These are phyloP conservation scores for Jatropha podagrica DNA, from an alignment of 441 rosid genomes.

Conservation along the genomic window DNA sequence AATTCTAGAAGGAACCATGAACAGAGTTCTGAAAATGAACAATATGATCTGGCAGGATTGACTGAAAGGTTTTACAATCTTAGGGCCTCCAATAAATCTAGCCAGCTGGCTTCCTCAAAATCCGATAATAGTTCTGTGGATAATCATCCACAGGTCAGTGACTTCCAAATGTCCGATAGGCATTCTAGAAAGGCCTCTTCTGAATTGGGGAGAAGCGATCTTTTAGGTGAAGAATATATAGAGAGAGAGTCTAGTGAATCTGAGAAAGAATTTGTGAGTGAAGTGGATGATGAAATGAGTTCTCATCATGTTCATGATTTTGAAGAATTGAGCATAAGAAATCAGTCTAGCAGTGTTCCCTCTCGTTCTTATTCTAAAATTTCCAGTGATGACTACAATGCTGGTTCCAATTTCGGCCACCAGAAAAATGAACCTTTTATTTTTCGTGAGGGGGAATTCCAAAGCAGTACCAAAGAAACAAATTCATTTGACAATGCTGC, in stretches of 20 bases:
- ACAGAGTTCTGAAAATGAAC: slow-evolving; percentile 31
- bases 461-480: slow-evolving; percentile 35
- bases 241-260: slow-evolving; percentile 40
- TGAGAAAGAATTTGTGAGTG: slow-evolving; percentile 30
- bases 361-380: slow-evolving; percentile 39
- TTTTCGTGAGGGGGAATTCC: slow-evolving; percentile 31
- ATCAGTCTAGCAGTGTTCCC: slow-evolving; percentile 43
- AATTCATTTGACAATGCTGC: slow-evolving; percentile 34
- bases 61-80: slow-evolving; percentile 33
- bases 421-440: slow-evolving; percentile 43
- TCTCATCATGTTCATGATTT: slow-evolving; percentile 32
- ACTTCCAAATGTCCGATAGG: slow-evolving; percentile 28
- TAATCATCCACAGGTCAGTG: slow-evolving; percentile 27
- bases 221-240: slow-evolving; percentile 37
- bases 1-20: slow-evolving; percentile 35
- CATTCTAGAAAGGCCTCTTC: slow-evolving; percentile 38
- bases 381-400: slow-evolving; percentile 37
- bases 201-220: slow-evolving; percentile 25
- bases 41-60: slow-evolving; percentile 31
- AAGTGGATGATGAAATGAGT: slow-evolving; percentile 27
- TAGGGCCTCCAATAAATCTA: slow-evolving; percentile 23
- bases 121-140: slow-evolving; percentile 29
- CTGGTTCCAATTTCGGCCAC: slow-evolving; percentile 27
- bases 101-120: slow-evolving; percentile 30
- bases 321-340: slow-evolving; percentile 33